A percentile compares a stretch with the other conserved stretches of the same genome.
Evolutionary conservation across 1,284 basidiomycete species (phyloP).

Genomic region (Xanthoconium separans): DNA sequence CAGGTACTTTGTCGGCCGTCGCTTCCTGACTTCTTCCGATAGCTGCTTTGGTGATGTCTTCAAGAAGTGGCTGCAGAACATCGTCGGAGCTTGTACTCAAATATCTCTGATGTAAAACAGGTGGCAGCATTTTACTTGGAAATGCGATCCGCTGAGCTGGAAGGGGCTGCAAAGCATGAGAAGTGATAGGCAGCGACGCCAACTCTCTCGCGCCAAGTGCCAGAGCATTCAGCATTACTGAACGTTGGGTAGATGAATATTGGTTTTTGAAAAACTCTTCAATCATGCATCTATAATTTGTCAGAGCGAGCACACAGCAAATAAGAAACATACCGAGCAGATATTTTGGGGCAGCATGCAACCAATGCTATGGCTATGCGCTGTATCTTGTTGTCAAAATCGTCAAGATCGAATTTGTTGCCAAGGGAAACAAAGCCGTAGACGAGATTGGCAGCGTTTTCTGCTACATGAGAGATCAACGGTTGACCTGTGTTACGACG

Average conservation of each 20-base stretch:
- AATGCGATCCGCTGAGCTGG: slow-evolving; percentile 50
- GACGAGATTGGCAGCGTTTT: slow-evolving; percentile 84
- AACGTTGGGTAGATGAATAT: slow-evolving; percentile 85
- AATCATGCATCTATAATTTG: slow-evolving; percentile 62
- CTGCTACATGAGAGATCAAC: slow-evolving; percentile 48
- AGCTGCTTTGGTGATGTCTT: slow-evolving; percentile 56
- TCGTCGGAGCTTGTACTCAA: slow-evolving; percentile 40
- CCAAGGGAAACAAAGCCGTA: slow-evolving; percentile 75
- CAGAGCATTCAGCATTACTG: slow-evolving; percentile 81
- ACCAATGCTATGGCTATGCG: slow-evolving; percentile 78
- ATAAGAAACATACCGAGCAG: slow-evolving; percentile 67
- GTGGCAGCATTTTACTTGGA: slow-evolving; percentile 79
- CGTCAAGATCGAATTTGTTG: slow-evolving; percentile 80
- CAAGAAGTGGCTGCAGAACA: slow-evolving; percentile 51
- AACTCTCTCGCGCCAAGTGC: slow-evolving; percentile 85
- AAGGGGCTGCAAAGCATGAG: slow-evolving; percentile 36
- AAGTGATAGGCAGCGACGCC: slow-evolving; percentile 62
- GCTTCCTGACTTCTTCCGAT: slow-evolving; percentile 55
- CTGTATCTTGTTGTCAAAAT: slow-evolving; percentile 79
- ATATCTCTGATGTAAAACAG: slow-evolving; percentile 67
- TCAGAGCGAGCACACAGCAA: background rate
- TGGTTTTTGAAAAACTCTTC: slow-evolving; percentile 94
- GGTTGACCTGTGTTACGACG: background rate
- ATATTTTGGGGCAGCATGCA: slow-evolving; percentile 71
- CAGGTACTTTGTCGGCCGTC: slow-evolving; percentile 51